Evolutionary conservation across 78 protist genomes (phyloP), one percentile per base, ranked within the genome.

Genomic region (Dictyostelium citrinum): DNA sequence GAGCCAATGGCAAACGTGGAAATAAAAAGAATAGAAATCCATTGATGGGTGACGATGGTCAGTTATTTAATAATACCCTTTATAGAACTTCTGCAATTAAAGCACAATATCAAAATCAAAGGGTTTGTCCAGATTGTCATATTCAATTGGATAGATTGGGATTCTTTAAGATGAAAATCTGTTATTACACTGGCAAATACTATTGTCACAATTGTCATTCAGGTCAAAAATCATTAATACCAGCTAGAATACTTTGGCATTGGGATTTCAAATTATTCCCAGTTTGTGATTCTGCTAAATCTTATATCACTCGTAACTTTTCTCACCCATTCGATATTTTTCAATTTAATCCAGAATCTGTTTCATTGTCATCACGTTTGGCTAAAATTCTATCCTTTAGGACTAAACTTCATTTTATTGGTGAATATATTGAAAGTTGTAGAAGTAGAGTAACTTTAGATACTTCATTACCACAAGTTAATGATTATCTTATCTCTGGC

Each of bases 181-280:
- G 93, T 27, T 88, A 79, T 46, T 88, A 88, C 39, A 88, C 93
- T 27, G 93, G 93, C 24, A 70, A 88, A 78, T 75, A 82, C 51
- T 88, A 49, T 67, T 88, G 93, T 24, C 80, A 67, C 6, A 78
- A 61, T 22, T 88, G 93, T 49, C 93, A 88, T 88, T 7, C 22
- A 0, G 71, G 71, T 68, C 55, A 64, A 20, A 88, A 88, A 51
- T 22, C 83, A 12, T 7, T 58, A 20, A 64, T 88, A 16, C 93
- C 93, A 17, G 10, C 79, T 2, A 10, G 93, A 31, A 78, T 88
- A 8, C 81, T 88, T 5, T 78, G 39, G 31, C 60, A 61, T 17
- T 88, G 93, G 93, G 93, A 88, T 33, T 88, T 74, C 49, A 88
- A 88, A n/a, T 27, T 88, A 33, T 88, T 67, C 7, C 61, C 93